A percentile compares a stretch with the other conserved stretches of the same genome.
These are phyloP conservation scores for Aspergillus viridinutans DNA, from an alignment of 2,329 filamentous ascomycete species.

Conservation along the genomic window DNA sequence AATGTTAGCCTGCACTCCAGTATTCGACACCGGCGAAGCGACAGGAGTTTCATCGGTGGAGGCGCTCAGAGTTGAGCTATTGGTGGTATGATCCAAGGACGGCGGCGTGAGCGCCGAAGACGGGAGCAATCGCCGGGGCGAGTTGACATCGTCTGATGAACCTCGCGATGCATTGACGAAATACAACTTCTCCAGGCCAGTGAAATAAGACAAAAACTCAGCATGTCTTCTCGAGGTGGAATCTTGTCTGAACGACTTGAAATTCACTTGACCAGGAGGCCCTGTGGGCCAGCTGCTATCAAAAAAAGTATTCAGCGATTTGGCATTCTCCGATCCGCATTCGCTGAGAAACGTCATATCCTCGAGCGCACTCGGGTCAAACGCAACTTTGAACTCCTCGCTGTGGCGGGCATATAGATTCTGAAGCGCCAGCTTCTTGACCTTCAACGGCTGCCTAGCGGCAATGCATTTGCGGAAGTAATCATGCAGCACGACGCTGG, in stretches of 20 bases:
- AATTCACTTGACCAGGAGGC: slow-evolving; percentile 29
- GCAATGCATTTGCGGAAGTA: slow-evolving; percentile 55
- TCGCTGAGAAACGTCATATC: slow-evolving; percentile 53
- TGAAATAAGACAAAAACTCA: slow-evolving; percentile 40
- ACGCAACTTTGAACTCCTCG: slow-evolving; percentile 42
- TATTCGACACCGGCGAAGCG: slow-evolving; percentile 9
- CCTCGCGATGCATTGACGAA: slow-evolving; percentile 43
- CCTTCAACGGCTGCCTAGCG: slow-evolving; percentile 41
- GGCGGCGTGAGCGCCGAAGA: slow-evolving; percentile 27
- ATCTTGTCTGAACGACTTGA: slow-evolving; percentile 51
- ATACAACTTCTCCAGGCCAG: slow-evolving; percentile 49
- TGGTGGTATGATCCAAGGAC: slow-evolving; percentile 13
- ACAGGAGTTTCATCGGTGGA: slow-evolving; percentile 22
- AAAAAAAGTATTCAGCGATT: slow-evolving; percentile 47
- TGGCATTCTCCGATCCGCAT: slow-evolving; percentile 42
- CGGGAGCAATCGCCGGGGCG: slow-evolving; percentile 18
- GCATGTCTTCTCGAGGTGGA: slow-evolving; percentile 43
- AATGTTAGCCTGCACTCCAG: slow-evolving; percentile 28
- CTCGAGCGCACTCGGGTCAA: slow-evolving; percentile 40
- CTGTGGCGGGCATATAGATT: slow-evolving; percentile 56
- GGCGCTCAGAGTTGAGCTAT: slow-evolving; percentile 12
- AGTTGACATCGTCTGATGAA: slow-evolving; percentile 30
- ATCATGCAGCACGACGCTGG: slow-evolving; percentile 50
- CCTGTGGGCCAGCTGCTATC: slow-evolving; percentile 51
- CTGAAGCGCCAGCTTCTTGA: slow-evolving; percentile 52